phyloP scores from a whole-genome alignment of 1,139 yeast genomes.

The Candida labiduridarum region DNA sequence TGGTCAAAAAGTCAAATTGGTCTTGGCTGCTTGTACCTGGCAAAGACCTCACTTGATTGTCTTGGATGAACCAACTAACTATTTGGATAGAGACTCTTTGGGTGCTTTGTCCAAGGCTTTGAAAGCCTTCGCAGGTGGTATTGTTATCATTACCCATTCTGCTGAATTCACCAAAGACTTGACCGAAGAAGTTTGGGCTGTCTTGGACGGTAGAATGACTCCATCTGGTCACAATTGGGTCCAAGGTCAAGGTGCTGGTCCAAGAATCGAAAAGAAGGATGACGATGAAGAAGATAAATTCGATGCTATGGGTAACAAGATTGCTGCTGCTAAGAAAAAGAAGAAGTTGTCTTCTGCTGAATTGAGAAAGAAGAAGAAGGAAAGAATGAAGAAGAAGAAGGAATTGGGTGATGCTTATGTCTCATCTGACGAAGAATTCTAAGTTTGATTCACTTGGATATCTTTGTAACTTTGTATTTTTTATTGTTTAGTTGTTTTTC shows the following conservation, averaged over 20 bases:
- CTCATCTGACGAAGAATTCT: conserved; percentile 84
- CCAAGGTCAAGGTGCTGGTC: conserved; percentile 99
- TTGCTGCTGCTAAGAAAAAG: conserved; percentile 94
- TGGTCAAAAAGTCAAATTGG: conserved; percentile 99
- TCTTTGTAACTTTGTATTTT: too few relatives aligned
- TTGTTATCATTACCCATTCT: conserved; percentile 98
- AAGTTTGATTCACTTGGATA: conserved; percentile 15
- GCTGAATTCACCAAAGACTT: conserved; percentile 99
- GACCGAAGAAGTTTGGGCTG: conserved; percentile 99
- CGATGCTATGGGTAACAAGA: conserved; percentile 99
- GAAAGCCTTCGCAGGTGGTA: conserved; percentile 99
- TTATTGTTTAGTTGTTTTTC: background rate
- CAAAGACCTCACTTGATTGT: conserved; percentile 99
- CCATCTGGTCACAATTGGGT: conserved; percentile 99
- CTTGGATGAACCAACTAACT: conserved; percentile 99
- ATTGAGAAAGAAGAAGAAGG: conserved; percentile 99
- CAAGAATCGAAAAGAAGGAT: conserved; percentile 95
- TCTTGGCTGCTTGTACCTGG: conserved; percentile 99
- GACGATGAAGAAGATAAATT: conserved; percentile 97
- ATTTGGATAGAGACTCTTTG: conserved; percentile 98
- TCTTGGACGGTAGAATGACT: conserved; percentile 94
- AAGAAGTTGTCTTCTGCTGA: conserved; percentile 97
- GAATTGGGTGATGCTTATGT: conserved; percentile 99
- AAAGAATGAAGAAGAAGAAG: conserved; percentile 99
- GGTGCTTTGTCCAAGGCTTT: conserved; percentile 99